A percentile compares a stretch with the other conserved stretches of the same genome.
Evolutionary conservation across 2,329 filamentous ascomycete species (phyloP).

Genomic region (Dactylellina cionopaga): DNA sequence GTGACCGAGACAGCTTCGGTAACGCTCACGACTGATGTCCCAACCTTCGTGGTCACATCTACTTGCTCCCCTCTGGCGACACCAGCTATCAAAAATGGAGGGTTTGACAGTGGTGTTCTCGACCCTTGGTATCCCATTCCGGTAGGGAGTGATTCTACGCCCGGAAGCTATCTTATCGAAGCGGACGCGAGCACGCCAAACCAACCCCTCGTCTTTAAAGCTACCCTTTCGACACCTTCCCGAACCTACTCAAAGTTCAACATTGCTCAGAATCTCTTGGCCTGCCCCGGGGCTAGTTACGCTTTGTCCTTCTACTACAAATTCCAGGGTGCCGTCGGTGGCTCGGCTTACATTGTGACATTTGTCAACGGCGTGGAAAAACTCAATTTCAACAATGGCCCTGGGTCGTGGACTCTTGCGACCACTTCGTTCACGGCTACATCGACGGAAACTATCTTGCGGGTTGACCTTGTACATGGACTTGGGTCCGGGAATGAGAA

Average conservation of each 20-base stretch:
- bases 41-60: background rate
- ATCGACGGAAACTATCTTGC: background rate
- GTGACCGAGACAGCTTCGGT: constrained; percentile 7
- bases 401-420: background rate
- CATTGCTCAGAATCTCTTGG: constrained; percentile 13
- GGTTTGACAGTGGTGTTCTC: constrained; percentile 6
- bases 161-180: background rate
- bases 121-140: constrained; percentile 5
- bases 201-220: background rate
- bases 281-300: constrained; percentile 18
- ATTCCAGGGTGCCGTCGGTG: background rate
- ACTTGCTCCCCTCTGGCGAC: constrained; percentile 26
- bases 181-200: background rate
- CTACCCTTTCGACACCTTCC: background rate
- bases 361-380: background rate
- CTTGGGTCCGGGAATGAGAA: background rate
- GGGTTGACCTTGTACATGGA: constrained; percentile 1
- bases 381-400: background rate
- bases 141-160: background rate
- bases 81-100: constrained; percentile 9
- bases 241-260: background rate
- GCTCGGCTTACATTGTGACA: background rate
- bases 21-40: constrained; percentile 3
- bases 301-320: constrained; percentile 1
- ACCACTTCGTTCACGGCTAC: background rate